Base-by-base conservation (phyloP, 2,329 filamentous ascomycete genomes). In the Verticillium klebahnii region DNA sequence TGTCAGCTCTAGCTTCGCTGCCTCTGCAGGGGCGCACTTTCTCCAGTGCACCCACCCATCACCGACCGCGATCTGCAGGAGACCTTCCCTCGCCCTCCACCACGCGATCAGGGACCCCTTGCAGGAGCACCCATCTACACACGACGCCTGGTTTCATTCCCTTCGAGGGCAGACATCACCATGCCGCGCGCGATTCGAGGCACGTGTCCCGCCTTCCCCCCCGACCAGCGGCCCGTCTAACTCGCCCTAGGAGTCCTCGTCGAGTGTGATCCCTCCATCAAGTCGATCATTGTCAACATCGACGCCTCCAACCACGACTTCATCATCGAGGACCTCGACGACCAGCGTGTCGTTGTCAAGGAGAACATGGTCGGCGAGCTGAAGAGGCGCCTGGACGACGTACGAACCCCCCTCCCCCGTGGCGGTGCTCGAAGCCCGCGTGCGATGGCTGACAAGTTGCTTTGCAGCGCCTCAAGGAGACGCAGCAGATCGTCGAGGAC, bases 231-330 rank as follows among this genome's bases (percentile, higher is more conserved):
- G 62, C 52, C 23, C 31, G 55, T 31, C 3, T 23, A 31, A 40
- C 61, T 57, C 40, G 61, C 19, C 34, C 23, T 59, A 85, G 90
- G 90, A 65, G 88, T 91, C 32, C 83, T 94, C 66, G 87, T 94
- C 75, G 86, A 92, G 75, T 92, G 89, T 76, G 91, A 94, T 72
- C 89, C 91, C n/a, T 91, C 89, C 55, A 93, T 94, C 82, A 93
- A 93, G 76, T 90, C 91, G 65, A 92, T 93, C 79, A 89, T 94
- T 70, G 81, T 91, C 68, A 90, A 88, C 70, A 90, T 94, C 67
- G 89, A 94, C 75, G 84, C 80, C 69, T 80, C 85, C 62, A 82
- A 83, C 67, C 87, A 93, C 74, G 86, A 89, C 66, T 91, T 87
- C 73, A 90, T 94, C 70, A 90, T 93, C 65, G 89, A 93, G 69